Evolutionary conservation across 306 rosid species (phyloP), one percentile per base, ranked within the genome.

Genomic region (Pueraria montana): DNA sequence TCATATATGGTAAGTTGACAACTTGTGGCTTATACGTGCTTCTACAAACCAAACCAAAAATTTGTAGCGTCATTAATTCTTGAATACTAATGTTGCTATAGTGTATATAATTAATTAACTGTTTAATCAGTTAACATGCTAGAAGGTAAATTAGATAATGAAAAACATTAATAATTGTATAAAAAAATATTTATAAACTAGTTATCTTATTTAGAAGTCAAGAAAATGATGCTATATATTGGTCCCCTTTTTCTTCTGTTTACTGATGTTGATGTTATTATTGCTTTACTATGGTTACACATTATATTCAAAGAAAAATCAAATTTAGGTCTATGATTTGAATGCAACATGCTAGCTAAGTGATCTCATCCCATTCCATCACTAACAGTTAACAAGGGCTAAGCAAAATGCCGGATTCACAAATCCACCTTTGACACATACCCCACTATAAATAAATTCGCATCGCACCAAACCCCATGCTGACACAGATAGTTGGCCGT

Each of bases 361-460:
- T 61, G 79, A 74, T 52, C 40, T 43, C 77, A 70, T 42, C 71
- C 34, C 21, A 34, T 34, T 34, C 40, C 6, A 4, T 34, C 40
- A 34, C 34, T 2, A 30, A 30, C 34, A 36, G 18, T 71, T 48
- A 48, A 14, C 21, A 27, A 8, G 12, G 26, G 53, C 50, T 61
- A 30, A 61, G 45, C 42, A 65, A 8, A 1, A 72, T 17, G 38
- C 18, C 21, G 18, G 81, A 45, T 45, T 24, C 59, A 16, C 20
- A 40, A 58, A 16, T 24, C 36, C 27, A 53, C 9, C 72, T 16
- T 36, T 36, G 68, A 73, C 80, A 81, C 75, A 64, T 45, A 21
- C 56, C 61, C 74, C 27, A 4, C 50, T 42, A 10, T 68, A 23
- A 12, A 10, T 68, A 23, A 12, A 23, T 36, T 73, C 55, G 38